Evolutionary conservation across 331 rosid species (phyloP).

Genomic region (Saraca asoca): DNA sequence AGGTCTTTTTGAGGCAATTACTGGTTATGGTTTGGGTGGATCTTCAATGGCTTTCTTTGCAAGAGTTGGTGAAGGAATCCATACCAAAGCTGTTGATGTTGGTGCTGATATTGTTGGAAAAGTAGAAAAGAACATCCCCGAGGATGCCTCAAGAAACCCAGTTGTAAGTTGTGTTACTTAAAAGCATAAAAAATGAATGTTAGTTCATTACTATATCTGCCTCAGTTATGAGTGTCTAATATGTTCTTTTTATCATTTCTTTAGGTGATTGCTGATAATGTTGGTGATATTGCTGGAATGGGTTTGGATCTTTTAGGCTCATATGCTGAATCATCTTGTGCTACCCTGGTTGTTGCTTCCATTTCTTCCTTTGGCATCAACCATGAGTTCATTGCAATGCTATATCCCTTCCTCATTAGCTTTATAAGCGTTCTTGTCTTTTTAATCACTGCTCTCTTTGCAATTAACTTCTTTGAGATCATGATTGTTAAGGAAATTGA

Average conservation of each 20-base stretch:
- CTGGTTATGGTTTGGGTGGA: constrained; percentile 89
- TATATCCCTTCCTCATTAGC: constrained; percentile 72
- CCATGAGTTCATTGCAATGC: constrained; percentile 78
- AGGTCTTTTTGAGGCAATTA: too few species aligned
- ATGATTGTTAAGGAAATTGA: constrained; percentile 79
- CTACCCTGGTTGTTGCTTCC: constrained; percentile 85
- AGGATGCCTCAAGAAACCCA: constrained; percentile 85
- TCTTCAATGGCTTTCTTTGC: constrained; percentile 85
- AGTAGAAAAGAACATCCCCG: too few species aligned
- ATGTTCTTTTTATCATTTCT: constrained; percentile 21
- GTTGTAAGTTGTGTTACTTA: too few species aligned
- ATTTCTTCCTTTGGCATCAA: constrained; percentile 78
- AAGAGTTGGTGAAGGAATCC: constrained; percentile 84
- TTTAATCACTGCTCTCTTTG: constrained; percentile 76
- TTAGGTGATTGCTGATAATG: constrained; percentile 87
- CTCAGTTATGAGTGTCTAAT: constrained; percentile 13
- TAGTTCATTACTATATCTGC: background rate
- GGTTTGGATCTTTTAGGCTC: constrained; percentile 88
- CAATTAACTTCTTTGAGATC: constrained; percentile 79
- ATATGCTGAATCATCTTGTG: constrained; percentile 78
- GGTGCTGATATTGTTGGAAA: too few species aligned
- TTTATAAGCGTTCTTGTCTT: constrained; percentile 72
- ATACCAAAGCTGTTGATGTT: too few species aligned
- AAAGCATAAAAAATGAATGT: too few species aligned
- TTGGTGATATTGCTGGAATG: constrained; percentile 89